A percentile compares a stretch with the other conserved stretches of the same genome.
These are phyloP conservation scores for Trichoderma hamatum DNA, from an alignment of 2,329 filamentous ascomycete genomes.

Conservation along the genomic window DNA sequence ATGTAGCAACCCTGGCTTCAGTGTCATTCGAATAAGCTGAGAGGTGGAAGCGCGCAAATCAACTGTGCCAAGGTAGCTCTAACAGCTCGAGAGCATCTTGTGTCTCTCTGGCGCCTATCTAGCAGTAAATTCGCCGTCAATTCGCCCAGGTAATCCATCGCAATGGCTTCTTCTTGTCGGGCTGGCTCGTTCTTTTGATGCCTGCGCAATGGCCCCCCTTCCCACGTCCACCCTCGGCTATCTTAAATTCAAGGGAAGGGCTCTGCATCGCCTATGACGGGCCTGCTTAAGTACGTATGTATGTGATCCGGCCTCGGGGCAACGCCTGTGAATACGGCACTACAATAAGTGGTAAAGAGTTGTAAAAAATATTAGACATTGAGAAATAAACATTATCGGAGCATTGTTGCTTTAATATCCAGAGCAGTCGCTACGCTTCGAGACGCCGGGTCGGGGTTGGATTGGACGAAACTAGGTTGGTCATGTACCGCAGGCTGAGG, in stretches of 20 bases:
- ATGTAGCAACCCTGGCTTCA: conserved; percentile 8
- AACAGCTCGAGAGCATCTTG: not conserved
- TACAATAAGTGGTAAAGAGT: not conserved
- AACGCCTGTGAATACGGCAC: not conserved
- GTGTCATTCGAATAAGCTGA: conserved; percentile 1
- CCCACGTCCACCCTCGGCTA: conserved; percentile 17
- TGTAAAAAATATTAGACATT: not conserved
- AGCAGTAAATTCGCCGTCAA: not conserved
- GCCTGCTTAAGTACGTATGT: not conserved
- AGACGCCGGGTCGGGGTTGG: conserved; percentile 18
- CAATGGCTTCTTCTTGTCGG: not conserved
- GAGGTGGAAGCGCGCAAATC: not conserved
- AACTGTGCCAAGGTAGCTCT: not conserved
- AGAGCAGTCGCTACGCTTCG: conserved; percentile 1
- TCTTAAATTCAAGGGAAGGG: conserved; percentile 10
- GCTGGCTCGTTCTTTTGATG: not conserved
- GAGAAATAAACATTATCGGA: not conserved
- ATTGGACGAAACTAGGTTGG: conserved; percentile 19
- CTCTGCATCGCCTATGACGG: conserved; percentile 12
- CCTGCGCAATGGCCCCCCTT: conserved; percentile 1
- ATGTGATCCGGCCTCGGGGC: not conserved
- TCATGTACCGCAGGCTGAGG: conserved; percentile 23
- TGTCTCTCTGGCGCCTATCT: conserved; percentile 10
- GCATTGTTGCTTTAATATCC: not conserved
- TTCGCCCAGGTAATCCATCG: not conserved